These are phyloP conservation scores for Diphasiastrum complanatum DNA, from an alignment of 83 land plant genomes.

Conservation along the genomic window DNA sequence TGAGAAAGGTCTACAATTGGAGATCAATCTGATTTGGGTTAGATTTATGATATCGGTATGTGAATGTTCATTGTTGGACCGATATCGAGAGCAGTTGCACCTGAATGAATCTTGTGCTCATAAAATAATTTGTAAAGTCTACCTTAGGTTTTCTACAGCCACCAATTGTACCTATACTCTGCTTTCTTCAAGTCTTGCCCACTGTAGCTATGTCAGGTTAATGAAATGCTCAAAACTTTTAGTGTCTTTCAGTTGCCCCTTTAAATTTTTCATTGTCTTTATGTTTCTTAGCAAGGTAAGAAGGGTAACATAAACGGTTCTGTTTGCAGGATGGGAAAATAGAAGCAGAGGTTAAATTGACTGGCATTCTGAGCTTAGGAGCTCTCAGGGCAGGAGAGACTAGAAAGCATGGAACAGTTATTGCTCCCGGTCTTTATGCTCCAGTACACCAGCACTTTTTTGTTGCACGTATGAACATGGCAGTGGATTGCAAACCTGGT, in stretches of 20 bases:
- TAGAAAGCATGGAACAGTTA: slow-evolving; percentile 90
- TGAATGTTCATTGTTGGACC: too few species aligned
- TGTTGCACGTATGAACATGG: slow-evolving; percentile 98
- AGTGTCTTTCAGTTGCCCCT: neutral
- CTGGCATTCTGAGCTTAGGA: slow-evolving; percentile 92
- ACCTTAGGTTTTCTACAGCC: too few species aligned
- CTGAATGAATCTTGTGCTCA: too few species aligned
- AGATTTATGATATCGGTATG: too few species aligned
- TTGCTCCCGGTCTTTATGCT: slow-evolving; percentile 96
- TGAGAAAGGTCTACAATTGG: neutral
- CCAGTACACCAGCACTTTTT: slow-evolving; percentile 98
- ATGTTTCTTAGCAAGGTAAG: too few species aligned
- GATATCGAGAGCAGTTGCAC: too few species aligned
- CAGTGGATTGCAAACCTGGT: slow-evolving; percentile 86
- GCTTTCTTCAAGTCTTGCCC: too few species aligned
- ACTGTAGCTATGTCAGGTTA: too few species aligned
- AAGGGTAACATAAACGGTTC: too few species aligned
- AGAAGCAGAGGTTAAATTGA: slow-evolving; percentile 95
- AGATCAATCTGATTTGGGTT: neutral
- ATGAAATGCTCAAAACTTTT: neutral
- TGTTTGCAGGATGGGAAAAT: slow-evolving; percentile 84
- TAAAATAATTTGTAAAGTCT: too few species aligned
- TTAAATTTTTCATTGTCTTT: neutral
- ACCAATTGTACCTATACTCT: too few species aligned
- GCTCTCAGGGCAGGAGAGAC: slow-evolving; percentile 75